Conservation (phyloP, 2,329 filamentous ascomycete genomes). For the Fusarium siculi region DNA sequence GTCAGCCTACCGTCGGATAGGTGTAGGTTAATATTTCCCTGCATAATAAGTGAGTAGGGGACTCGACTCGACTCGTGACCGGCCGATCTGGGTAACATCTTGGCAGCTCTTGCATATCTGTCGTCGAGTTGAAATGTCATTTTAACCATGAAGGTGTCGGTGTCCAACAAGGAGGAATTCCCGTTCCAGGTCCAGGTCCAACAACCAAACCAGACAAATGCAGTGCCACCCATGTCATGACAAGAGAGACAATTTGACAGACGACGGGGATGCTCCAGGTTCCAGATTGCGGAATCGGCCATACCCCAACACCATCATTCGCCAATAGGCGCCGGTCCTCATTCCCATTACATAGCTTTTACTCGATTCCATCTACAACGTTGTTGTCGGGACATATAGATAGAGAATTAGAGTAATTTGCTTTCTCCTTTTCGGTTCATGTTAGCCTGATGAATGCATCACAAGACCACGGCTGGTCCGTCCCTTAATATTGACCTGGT, state of each 20-base stretch:
- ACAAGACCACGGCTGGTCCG: constrained; percentile 43
- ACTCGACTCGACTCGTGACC: constrained; percentile 18
- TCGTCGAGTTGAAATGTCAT: constrained; percentile 8
- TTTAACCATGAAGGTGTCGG: constrained; percentile 12
- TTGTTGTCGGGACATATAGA: constrained; percentile 12
- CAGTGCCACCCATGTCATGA: constrained; percentile 36
- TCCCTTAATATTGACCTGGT: constrained; percentile 28
- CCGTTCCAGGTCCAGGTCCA: neutral
- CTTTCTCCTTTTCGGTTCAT: constrained; percentile 31
- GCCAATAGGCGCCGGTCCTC: constrained; percentile 39
- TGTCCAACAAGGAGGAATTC: neutral
- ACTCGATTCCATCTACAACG: constrained; percentile 44
- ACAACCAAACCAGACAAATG: constrained; percentile 3
- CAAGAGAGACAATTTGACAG: constrained; percentile 6
- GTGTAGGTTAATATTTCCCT: constrained; percentile 21
- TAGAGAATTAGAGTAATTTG: constrained; percentile 9
- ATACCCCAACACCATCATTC: constrained; percentile 34
- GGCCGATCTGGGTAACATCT: constrained; percentile 20
- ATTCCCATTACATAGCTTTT: constrained; percentile 46
- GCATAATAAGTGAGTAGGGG: constrained; percentile 15
- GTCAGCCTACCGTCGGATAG: constrained; percentile 9
- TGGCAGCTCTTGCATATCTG: constrained; percentile 23
- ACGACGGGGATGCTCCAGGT: constrained; percentile 27
- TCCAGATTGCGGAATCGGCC: constrained; percentile 37
- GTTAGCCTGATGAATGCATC: constrained; percentile 32